phyloP scores from a whole-genome alignment of 768 basidiomycete species.

The Lanmaoa pseudosensibilis region DNA sequence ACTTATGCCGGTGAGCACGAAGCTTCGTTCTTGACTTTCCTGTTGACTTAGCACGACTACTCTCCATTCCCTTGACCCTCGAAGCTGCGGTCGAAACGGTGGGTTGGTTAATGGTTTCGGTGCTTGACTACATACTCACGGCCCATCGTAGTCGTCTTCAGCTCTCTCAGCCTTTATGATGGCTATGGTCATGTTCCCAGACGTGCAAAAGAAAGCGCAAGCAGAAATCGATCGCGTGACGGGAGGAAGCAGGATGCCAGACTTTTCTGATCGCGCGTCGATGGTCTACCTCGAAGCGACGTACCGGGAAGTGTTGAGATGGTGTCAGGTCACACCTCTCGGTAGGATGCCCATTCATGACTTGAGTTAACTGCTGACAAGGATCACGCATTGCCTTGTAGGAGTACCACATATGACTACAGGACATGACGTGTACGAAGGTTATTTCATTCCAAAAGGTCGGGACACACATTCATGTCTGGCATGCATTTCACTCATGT shows the following conservation, averaged over 20 bases:
- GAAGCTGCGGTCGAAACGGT: conserved; percentile 27
- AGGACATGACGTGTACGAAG: conserved; percentile 14
- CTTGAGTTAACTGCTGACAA: neutral
- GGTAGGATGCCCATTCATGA: conserved; percentile 8
- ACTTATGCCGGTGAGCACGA: conserved; percentile 29
- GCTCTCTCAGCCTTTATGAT: conserved; percentile 28
- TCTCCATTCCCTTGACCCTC: neutral
- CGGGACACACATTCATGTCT: neutral
- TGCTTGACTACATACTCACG: neutral
- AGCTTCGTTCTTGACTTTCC: neutral
- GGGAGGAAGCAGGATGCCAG: conserved; percentile 14
- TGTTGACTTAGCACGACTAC: neutral
- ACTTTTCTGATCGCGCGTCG: conserved; percentile 21
- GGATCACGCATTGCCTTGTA: neutral
- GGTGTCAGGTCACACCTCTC: conserved; percentile 26
- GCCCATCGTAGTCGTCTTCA: conserved; percentile 18
- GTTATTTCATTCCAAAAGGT: conserved; percentile 25
- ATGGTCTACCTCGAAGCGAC: conserved; percentile 28
- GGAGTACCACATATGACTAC: conserved; percentile 32
- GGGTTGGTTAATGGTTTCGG: neutral
- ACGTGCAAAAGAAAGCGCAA: conserved; percentile 27
- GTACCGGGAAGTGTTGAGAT: conserved; percentile 24
- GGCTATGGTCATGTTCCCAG: conserved; percentile 27
- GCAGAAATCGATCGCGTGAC: conserved; percentile 27
- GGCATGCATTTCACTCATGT: neutral